Evolutionary conservation across 352 stramenopile species (phyloP), one percentile per base, ranked within the genome.

Genomic region (Phytophthora pisi): DNA sequence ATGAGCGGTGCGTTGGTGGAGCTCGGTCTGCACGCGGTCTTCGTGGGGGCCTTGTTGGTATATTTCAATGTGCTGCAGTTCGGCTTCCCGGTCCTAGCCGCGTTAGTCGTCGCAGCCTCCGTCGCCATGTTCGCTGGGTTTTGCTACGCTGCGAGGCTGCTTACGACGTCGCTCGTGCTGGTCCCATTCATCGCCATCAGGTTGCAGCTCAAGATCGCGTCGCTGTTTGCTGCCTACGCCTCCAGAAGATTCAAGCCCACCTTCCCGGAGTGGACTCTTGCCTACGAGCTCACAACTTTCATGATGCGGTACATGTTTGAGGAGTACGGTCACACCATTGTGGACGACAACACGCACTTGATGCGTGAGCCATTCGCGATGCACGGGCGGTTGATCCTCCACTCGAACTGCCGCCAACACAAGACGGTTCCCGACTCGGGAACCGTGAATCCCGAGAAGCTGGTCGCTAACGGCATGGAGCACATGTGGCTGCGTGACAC

Each of bases 401-500:
- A 68, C 36, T 62, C 59, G 15, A 69, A 42, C 45, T 70, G 54
- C 28, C 40, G 20, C 18, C 36, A 64, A 51, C 60, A 77, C 47
- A 61, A 63, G 20, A 74, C 65, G 2, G 56, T 65, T 1, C 51
- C 65, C 2, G 65, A 71, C n/a, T n/a, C n/a, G n/a, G n/a, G n/a
- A n/a, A n/a, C n/a, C n/a, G n/a, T n/a, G n/a, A n/a, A n/a, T n/a
- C n/a, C n/a, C 20, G 20, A 20, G 36, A 64, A 68, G 40, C 18
- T 84, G 45, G 40, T 64, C 4, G 62, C 58, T 10, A 78, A 79
- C 50, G 65, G 62, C 0, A 75, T 81, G 47, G 74, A 82, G 40
- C 77, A 84, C 49, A 61, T 81, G 61, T 85, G 74, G 68, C 42
- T 76, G 23, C 64, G 75, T n/a, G 65, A 77, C 57, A 36, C 51